Evolutionary conservation across 305 asterid species (phyloP), one percentile per base, ranked within the genome.

Genomic region (Lippia alba): DNA sequence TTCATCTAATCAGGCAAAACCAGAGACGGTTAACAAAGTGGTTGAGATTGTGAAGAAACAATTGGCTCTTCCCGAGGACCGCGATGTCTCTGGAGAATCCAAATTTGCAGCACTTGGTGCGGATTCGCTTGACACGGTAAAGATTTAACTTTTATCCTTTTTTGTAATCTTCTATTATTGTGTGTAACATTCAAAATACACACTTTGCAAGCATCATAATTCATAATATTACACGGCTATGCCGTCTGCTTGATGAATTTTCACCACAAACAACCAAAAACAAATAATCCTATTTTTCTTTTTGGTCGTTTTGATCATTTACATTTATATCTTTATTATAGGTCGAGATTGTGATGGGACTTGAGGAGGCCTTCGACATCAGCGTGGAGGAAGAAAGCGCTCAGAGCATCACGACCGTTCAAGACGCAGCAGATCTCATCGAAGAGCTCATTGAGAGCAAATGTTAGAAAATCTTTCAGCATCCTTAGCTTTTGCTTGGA

Each of bases 51-150:
- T 93, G 82, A 91, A 80, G 79, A 89, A 89, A 83, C 98, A 93
- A 60, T 81, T 93, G 82, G 98, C 98, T 67, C 96, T 94, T 67
- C 53, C 89, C 12, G 84, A 50, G 1, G 86, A 86, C 36, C 65
- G 81, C 36, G 82, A 62, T 8, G 96, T 94, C 67, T 39, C 44
- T 18, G 98, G 96, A 67, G 92, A 84, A 71, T 87, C 98, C 0
- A 91, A 85, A 78, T 94, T 94, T 83, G 73, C 86, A 9, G 14
- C 84, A 16, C 94, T 93, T 74, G 98, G 98, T 59, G 97, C 98
- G 36, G 98, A 93, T 81, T 93, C 98, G 61, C 97, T 93, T 56
- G 98, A 93, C 89, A 93, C 98, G 76, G 97, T 93, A 93, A 41
- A 59, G 18, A 16, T 60, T 66, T 33, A 45, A 32, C 71, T 36